These are phyloP conservation scores for Neolentinus lepideus DNA, from an alignment of 1,284 basidiomycete species.

Conservation along the genomic window DNA sequence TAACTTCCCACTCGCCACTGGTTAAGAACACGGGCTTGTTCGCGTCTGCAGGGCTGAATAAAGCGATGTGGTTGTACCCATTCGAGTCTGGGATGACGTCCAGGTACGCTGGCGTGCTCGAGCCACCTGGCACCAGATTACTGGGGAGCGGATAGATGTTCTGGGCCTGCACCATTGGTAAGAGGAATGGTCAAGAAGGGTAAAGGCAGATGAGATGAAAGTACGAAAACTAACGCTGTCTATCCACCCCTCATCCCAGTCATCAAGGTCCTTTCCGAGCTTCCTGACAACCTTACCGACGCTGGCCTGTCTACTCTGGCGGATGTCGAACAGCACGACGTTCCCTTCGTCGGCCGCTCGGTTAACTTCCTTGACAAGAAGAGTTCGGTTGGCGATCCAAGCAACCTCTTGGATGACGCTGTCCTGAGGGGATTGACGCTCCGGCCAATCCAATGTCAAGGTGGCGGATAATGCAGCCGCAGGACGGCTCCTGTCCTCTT, in stretches of 20 bases:
- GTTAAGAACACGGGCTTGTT: slow-evolving; percentile 78
- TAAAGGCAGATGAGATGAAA: slow-evolving; percentile 5
- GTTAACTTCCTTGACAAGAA: slow-evolving; percentile 86
- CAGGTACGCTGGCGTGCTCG: slow-evolving; percentile 57
- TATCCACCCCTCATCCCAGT: slow-evolving; percentile 92
- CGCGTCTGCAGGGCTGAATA: slow-evolving; percentile 73
- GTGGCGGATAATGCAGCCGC: slow-evolving; percentile 37
- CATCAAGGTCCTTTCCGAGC: slow-evolving; percentile 74
- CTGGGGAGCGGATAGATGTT: slow-evolving; percentile 50
- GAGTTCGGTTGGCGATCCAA: slow-evolving; percentile 75
- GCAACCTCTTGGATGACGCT: slow-evolving; percentile 78
- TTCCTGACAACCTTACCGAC: slow-evolving; percentile 62
- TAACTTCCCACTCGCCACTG: slow-evolving; percentile 86
- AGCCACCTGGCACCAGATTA: slow-evolving; percentile 31
- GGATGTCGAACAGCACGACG: slow-evolving; percentile 70
- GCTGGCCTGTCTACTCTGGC: slow-evolving; percentile 17
- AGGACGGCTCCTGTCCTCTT: slow-evolving; percentile 17
- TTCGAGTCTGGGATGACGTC: slow-evolving; percentile 77
- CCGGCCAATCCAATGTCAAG: slow-evolving; percentile 60
- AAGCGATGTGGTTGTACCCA: slow-evolving; percentile 86
- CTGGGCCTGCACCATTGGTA: slow-evolving; percentile 38
- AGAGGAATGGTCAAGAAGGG: slow-evolving; percentile 4
- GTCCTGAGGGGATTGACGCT: slow-evolving; percentile 49
- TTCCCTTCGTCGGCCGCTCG: slow-evolving; percentile 74
- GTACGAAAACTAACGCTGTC: slow-evolving; percentile 46